Evolutionary conservation across 257 asterid species (phyloP), one percentile per base, ranked within the genome.

Genomic region (Solanum gandarillasii): DNA sequence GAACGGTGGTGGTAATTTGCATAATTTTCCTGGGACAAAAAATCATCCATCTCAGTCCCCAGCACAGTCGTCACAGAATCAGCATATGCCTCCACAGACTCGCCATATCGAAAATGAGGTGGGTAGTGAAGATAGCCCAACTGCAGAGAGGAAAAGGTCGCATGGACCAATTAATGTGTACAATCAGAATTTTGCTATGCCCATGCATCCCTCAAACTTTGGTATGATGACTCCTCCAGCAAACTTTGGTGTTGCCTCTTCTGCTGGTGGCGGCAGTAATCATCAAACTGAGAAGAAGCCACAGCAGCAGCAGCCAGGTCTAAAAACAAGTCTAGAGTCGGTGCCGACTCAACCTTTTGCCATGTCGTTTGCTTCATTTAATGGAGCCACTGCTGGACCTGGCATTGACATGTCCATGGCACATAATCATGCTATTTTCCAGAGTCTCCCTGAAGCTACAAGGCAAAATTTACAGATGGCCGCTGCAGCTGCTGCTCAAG

Each of bases 341-440:
- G 71, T 91, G 84, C 95, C 98, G 0, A 91, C 93, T 73, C 98
- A 92, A 86, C 87, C 96, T 36, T 96, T 95, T 67, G 98, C 98
- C 0, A 92, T 95, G 99, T 95, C 98, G 16, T 97, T 97, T 90
- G 95, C 96, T 78, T 91, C 98, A 20, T 81, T 93, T 1, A 94
- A 92, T 86, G 98, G 98, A n/a, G 85, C 93, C 11, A 82, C 86
- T 75, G 70, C 90, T 34, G 93, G 92, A 60, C 90, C 92, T 13
- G 95, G 95, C 31, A 91, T 94, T 31, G 98, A 94, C 60, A 60
- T 92, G 11, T 38, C 99, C 73, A 90, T 93, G 94, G 92, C 96
- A 12, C 98, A 95, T 38, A 95, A 92, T 85, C 96, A 95, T 36
- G 94, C 98, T 18, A 90, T 94, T 83, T 93, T 95, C 74, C 98